Conservation (phyloP, 371 early-diverging fungal species). For the Actinomortierella wolfii region DNA sequence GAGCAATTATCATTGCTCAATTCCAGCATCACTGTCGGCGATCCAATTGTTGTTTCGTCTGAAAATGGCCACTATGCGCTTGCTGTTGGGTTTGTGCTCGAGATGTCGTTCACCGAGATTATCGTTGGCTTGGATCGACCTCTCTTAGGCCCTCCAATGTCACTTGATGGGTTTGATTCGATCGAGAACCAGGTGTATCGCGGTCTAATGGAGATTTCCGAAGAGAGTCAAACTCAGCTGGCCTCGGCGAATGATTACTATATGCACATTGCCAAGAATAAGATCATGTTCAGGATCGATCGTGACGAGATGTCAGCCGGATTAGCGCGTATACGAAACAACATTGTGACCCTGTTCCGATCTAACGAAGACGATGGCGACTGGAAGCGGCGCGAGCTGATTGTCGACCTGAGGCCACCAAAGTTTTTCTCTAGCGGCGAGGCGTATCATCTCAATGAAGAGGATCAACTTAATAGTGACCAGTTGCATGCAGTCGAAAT, state of each 20-base stretch:
- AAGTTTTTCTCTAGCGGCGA: constrained; percentile 38
- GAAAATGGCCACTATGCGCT: constrained; percentile 77
- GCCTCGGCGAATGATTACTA: constrained; percentile 12
- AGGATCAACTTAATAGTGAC: constrained; percentile 62
- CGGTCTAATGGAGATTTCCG: constrained; percentile 47
- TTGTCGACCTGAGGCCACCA: constrained; percentile 85
- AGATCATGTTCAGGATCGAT: constrained; percentile 76
- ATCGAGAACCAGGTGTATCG: constrained; percentile 53
- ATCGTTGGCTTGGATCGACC: constrained; percentile 67
- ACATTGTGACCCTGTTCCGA: constrained; percentile 74
- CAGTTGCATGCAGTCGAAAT: constrained; percentile 65
- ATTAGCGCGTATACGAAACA: constrained; percentile 69
- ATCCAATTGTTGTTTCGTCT: constrained; percentile 83
- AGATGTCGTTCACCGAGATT: constrained; percentile 53
- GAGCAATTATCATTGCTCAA: constrained; percentile 42
- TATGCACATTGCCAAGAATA: constrained; percentile 11
- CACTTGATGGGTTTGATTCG: constrained; percentile 50
- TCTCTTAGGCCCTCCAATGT: constrained; percentile 65
- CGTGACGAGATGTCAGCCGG: constrained; percentile 78
- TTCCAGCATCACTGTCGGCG: constrained; percentile 72
- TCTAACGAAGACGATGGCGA: constrained; percentile 52
- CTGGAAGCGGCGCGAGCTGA: constrained; percentile 60
- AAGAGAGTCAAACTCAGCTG: neutral
- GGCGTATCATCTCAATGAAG: neutral
- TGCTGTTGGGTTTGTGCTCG: constrained; percentile 75